phyloP scores from a whole-genome alignment of 257 asterid genomes.

The Vinca minor region DNA sequence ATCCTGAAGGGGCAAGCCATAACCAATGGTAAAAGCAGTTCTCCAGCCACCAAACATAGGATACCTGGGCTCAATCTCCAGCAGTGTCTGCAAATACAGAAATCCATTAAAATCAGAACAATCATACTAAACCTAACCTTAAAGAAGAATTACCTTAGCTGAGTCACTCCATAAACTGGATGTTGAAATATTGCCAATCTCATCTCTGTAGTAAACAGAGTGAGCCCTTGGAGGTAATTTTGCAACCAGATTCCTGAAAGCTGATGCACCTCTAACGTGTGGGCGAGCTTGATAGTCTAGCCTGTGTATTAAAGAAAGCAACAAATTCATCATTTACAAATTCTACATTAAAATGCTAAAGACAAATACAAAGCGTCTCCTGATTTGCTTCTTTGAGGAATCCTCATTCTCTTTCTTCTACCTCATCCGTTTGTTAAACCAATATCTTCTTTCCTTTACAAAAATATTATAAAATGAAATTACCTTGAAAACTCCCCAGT shows the following conservation, averaged over 20 bases:
- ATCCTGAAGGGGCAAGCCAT: conserved; percentile 82
- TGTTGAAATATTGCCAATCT: conserved; percentile 92
- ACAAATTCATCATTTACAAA: not conserved
- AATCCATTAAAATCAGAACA: conserved; percentile 18
- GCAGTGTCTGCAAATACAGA: conserved; percentile 56
- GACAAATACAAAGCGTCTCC: not conserved
- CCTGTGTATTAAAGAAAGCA: conserved; percentile 33
- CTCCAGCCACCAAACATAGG: conserved; percentile 99
- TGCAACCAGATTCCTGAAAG: conserved; percentile 62
- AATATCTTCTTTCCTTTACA: conserved; percentile 3
- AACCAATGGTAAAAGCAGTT: conserved; percentile 89
- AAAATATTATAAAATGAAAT: conserved; percentile 6
- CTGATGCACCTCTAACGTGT: conserved; percentile 74
- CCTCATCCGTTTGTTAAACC: not conserved
- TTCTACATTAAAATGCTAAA: not conserved
- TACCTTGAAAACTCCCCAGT: conserved; percentile 96
- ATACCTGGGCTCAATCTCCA: conserved; percentile 91
- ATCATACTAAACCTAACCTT: conserved; percentile 7
- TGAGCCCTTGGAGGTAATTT: conserved; percentile 87
- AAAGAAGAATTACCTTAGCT: conserved; percentile 43
- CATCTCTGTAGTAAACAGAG: conserved; percentile 93
- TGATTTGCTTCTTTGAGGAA: not conserved
- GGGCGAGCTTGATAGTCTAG: conserved; percentile 78
- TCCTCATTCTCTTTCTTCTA: no score
- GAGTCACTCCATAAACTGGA: conserved; percentile 76